Base-by-base conservation (phyloP, 495 filamentous ascomycete genomes). In the Penicillium flavigenum region DNA sequence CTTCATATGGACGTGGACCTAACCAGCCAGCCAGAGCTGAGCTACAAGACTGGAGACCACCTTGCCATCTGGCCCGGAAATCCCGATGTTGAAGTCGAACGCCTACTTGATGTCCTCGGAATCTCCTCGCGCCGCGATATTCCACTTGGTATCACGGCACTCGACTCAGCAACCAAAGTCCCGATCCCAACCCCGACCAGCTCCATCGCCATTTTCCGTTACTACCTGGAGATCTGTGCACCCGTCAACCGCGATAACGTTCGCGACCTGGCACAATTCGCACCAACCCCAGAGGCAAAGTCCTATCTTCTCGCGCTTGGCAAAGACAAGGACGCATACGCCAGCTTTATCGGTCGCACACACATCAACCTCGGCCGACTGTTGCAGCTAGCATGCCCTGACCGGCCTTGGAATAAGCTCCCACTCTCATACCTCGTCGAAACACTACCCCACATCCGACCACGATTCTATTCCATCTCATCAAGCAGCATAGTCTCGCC, bases 1-100 rank as follows among this genome's bases (percentile, higher is more conserved):
- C 59, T 83, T 7, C 80, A 83, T 57, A 67, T 83, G 56, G 78
- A 83, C 29, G 54, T 83, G 0, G 79, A 82, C 48, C 56, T 82
- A 3, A 65, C 56, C 22, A 61, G 58, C 27, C 59, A 66, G 27
- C 62, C 75, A 2, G 87, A 81, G 36, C 75, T 87, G 71, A 76
- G 77, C 3, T 93, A 92, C 64, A 79, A 79, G 51, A 81, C 85
- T 9, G 89, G 89, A 41, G 89, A 93, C 65, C 91, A 93, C 61
- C 79, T 92, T 10, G 87, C 87, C 4, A 78, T 92, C 32, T 77
- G 89, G 46, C 88, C 89, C 0, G 72, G 86, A 17, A 92, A 91
- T 61, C 81, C 85, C 0, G 74, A 79, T 51, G 76, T 79, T 17
- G 76, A 79, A 62, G 72, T 81, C 2, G 64, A 71, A 10, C 65